Evolutionary conservation across 2,329 filamentous ascomycete species (phyloP).

Genomic region (Keithomyces neogunnii): DNA sequence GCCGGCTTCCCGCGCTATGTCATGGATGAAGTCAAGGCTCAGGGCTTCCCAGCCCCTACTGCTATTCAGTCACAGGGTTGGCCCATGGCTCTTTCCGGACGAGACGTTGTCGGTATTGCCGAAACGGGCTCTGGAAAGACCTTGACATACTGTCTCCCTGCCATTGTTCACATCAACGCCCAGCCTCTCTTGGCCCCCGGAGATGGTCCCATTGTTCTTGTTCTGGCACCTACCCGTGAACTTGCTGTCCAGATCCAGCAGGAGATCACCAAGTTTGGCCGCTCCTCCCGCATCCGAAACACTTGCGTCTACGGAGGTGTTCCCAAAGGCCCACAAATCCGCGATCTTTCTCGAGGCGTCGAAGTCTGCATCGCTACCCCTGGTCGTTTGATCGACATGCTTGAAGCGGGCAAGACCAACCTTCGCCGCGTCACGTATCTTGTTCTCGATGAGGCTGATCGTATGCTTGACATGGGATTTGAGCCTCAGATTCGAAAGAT

Average conservation of each 20-base stretch:
- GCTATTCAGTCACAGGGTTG: conserved; percentile 97
- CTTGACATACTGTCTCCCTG: conserved; percentile 92
- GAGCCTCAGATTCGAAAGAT: conserved; percentile 99
- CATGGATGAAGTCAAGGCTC: conserved; percentile 96
- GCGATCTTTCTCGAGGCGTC: conserved; percentile 87
- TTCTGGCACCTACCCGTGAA: conserved; percentile 94
- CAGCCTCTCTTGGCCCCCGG: conserved; percentile 92
- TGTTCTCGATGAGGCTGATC: conserved; percentile 96
- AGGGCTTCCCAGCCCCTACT: conserved; percentile 88
- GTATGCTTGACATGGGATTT: conserved; percentile 99
- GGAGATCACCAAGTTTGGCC: conserved; percentile 97
- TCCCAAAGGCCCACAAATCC: conserved; percentile 93
- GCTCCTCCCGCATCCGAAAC: conserved; percentile 95
- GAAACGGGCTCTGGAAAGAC: conserved; percentile 99
- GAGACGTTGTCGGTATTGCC: conserved; percentile 97
- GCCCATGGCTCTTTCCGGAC: conserved; percentile 97
- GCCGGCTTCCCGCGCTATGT: conserved; percentile 95
- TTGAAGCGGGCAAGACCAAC: conserved; percentile 96
- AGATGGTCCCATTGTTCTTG: conserved; percentile 92
- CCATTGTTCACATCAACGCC: conserved; percentile 99
- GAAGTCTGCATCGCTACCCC: conserved; percentile 98
- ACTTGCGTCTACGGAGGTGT: conserved; percentile 99
- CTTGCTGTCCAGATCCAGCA: conserved; percentile 97
- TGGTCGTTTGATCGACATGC: conserved; percentile 96
- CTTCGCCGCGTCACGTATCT: conserved; percentile 96